phyloP scores from a whole-genome alignment of 2,329 filamentous ascomycete species.

The Colletotrichum plurivorum region DNA sequence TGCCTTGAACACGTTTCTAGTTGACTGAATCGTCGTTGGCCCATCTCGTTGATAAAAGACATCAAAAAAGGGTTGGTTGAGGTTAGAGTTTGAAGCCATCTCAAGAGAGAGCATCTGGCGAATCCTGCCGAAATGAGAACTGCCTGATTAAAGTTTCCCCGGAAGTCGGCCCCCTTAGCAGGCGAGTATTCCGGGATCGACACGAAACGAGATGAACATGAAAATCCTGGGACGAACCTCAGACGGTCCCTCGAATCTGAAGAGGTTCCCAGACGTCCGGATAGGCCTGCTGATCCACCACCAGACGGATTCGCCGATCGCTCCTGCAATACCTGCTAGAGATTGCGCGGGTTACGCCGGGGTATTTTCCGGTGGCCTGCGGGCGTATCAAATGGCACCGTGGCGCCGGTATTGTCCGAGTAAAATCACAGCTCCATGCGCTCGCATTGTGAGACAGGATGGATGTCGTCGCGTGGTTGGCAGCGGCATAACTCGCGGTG shows the following conservation, averaged over 20 bases:
- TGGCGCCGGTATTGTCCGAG: neutral
- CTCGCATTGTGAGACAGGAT: neutral
- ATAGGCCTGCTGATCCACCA: neutral
- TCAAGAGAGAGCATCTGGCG: no score
- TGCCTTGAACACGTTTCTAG: no score
- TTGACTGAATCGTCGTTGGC: no score
- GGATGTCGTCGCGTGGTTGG: neutral
- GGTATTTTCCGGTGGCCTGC: neutral
- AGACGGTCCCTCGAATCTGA: slow-evolving; percentile 8
- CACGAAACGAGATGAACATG: slow-evolving; percentile 12
- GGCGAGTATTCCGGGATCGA: slow-evolving; percentile 5
- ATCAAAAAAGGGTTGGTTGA: no score
- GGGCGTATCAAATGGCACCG: neutral
- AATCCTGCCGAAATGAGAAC: neutral
- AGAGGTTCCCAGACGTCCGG: neutral
- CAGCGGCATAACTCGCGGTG: neutral
- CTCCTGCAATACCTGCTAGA: no score
- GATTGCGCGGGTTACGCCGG: no score
- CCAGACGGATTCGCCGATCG: neutral
- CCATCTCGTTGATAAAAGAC: no score
- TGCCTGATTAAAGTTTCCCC: neutral
- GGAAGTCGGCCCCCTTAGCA: neutral
- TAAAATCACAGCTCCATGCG: neutral
- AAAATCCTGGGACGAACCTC: slow-evolving; percentile 2
- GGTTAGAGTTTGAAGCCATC: no score